Evolutionary conservation across 345 rosid species (phyloP), one percentile per base, ranked within the genome.

Genomic region (Xanthoceras sorbifolium): DNA sequence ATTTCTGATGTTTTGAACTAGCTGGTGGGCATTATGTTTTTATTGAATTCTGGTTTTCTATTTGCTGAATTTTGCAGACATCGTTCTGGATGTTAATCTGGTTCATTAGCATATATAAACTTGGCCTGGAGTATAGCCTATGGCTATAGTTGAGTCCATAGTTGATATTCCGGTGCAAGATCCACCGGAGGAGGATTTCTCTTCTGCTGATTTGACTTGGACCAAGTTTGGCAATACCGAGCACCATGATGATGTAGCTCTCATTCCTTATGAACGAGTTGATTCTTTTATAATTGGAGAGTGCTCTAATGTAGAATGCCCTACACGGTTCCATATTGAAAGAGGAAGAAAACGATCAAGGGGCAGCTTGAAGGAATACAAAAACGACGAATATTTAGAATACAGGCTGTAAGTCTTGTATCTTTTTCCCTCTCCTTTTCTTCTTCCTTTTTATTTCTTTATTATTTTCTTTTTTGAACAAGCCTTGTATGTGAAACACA

Each of bases 261-360:
- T 93, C 31, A 91, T 96, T 72, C 95, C 98, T 4, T 89, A 86
- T 77, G 81, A 83, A 25, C 87, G 91, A 10, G 93, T 90, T 67
- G 93, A 90, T 70, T 84, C 85, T 15, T 96, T 92, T 80, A 91
- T 93, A 66, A 91, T 93, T 71, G 98, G 97, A 71, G 97, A 96
- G 85, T 91, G 98, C 88, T 84, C 89, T 12, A 93, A 86, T 81
- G 86, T 88, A 1, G 92, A 93, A 75, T 88, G 83, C 79, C 98
- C 97, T 1, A 96, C 94, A 0, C 87, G 91, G 59, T 96, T 96
- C 73, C 97, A 93, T 85, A 93, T 93, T 59, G 97, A 96, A 76
- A 90, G 97, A 82, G 94, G 91, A 80, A 87, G 97, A 59, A 93
- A 90, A 81, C 82, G 97, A 50, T 64, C 88, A 5, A 78, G 50